These are phyloP conservation scores for Chlamydomonas asymmetrica DNA, from an alignment of 139 green algal genomes.

Conservation along the genomic window DNA sequence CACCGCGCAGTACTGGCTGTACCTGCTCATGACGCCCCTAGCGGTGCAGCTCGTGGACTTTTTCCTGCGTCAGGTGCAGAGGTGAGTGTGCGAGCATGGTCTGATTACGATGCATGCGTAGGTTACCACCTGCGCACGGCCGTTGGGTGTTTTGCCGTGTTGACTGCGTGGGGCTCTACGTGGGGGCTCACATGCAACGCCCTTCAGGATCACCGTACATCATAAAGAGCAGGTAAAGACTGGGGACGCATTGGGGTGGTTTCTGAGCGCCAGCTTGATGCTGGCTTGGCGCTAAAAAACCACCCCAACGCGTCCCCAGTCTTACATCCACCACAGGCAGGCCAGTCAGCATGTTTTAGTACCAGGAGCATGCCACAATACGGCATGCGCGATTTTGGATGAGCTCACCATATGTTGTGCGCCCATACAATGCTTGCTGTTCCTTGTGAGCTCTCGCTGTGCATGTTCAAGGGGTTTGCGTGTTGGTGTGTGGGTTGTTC, in stretches of 20 bases:
- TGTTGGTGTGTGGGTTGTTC: not conserved
- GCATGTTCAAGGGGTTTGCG: conserved; percentile 13
- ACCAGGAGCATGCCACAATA: too few relatives aligned
- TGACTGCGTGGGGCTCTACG: not conserved
- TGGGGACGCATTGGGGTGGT: not conserved
- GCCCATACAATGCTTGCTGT: too few relatives aligned
- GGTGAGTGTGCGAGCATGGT: conserved; percentile 24
- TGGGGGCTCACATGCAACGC: not conserved
- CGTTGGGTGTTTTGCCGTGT: not conserved
- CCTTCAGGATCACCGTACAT: not conserved
- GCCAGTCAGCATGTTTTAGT: too few relatives aligned
- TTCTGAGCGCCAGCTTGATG: too few relatives aligned
- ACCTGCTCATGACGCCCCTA: conserved; percentile 51
- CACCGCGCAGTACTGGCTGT: conserved; percentile 62
- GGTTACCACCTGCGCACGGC: not conserved
- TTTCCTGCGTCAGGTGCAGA: conserved; percentile 41
- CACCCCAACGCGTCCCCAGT: not conserved
- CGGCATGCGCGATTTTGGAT: too few relatives aligned
- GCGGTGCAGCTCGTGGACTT: conserved; percentile 64
- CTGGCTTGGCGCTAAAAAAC: too few relatives aligned
- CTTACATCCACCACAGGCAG: too few relatives aligned
- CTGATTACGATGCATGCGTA: not conserved
- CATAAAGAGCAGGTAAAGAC: too few relatives aligned
- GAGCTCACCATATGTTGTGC: too few relatives aligned
- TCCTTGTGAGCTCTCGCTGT: not conserved